phyloP scores from a whole-genome alignment of 768 basidiomycete genomes.

The Candolleomyces eurysporus region DNA sequence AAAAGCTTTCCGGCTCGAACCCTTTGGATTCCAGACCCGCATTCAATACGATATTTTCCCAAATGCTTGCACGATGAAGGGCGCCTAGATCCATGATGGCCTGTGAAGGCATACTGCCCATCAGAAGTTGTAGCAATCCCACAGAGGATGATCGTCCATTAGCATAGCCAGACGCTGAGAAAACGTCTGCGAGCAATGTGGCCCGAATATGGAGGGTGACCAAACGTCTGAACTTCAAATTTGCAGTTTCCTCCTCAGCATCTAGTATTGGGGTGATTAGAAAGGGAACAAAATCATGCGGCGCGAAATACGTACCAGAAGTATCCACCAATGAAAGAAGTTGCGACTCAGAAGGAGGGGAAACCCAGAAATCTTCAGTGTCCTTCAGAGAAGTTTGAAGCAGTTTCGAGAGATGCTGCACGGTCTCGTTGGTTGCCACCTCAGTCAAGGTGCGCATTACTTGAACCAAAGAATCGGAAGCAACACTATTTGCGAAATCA shows the following conservation, averaged over 20 bases:
- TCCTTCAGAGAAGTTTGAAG: slow-evolving; percentile 68
- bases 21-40: slow-evolving; percentile 52
- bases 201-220: slow-evolving; percentile 77
- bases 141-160: slow-evolving; percentile 72
- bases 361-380: slow-evolving; percentile 71
- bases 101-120: slow-evolving; percentile 58
- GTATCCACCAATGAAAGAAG: slow-evolving; percentile 64
- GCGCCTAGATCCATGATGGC: slow-evolving; percentile 72
- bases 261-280: slow-evolving; percentile 26
- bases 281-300: background rate
- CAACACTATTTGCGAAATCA: slow-evolving; percentile 81
- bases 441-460: slow-evolving; percentile 90
- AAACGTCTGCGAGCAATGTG: slow-evolving; percentile 83
- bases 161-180: slow-evolving; percentile 77
- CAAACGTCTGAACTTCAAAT: slow-evolving; percentile 67
- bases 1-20: slow-evolving; percentile 24
- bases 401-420: slow-evolving; percentile 65
- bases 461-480: slow-evolving; percentile 85
- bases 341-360: slow-evolving; percentile 52
- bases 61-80: slow-evolving; percentile 78
- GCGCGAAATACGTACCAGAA: slow-evolving; percentile 31
- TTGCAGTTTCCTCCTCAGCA: slow-evolving; percentile 48
- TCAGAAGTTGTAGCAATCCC: slow-evolving; percentile 71
- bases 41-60: slow-evolving; percentile 85
- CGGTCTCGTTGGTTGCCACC: slow-evolving; percentile 73